Conservation (phyloP, 2,329 filamentous ascomycete genomes). For the Dactylellina haptotyla region DNA sequence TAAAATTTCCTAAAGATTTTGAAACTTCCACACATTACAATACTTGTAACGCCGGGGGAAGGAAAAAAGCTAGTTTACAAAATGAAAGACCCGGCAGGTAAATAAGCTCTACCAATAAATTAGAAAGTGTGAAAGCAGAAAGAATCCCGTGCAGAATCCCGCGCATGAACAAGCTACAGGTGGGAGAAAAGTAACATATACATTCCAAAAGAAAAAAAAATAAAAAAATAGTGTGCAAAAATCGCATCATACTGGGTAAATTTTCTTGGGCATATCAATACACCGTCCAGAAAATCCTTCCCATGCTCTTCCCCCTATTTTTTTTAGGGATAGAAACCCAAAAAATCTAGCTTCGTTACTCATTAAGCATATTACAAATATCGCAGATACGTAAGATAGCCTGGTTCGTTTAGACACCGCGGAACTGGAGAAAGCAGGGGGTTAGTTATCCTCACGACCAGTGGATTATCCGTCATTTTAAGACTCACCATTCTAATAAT, state of each 20-base stretch:
- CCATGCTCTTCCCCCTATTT: neutral
- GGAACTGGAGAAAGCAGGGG: constrained; percentile 55
- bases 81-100: neutral
- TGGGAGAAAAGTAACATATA: neutral
- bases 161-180: neutral
- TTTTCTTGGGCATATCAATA: neutral
- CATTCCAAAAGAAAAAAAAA: neutral
- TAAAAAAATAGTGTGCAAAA: neutral
- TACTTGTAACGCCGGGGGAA: constrained; percentile 7
- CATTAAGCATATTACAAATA: constrained; percentile 29
- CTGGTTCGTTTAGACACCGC: constrained; percentile 57
- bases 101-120: too few species aligned
- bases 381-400: constrained; percentile 17
- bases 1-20: too few species aligned
- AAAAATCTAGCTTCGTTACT: constrained; percentile 34
- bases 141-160: neutral
- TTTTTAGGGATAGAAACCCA: neutral
- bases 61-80: constrained; percentile 15
- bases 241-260: neutral
- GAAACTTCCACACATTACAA: constrained; percentile 18
- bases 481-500: constrained; percentile 82
- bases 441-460: constrained; percentile 28
- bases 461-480: neutral
- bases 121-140: too few species aligned
- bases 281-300: neutral